Conservation (phyloP, 2,329 filamentous ascomycete genomes). For the Podosphaera leucotricha region DNA sequence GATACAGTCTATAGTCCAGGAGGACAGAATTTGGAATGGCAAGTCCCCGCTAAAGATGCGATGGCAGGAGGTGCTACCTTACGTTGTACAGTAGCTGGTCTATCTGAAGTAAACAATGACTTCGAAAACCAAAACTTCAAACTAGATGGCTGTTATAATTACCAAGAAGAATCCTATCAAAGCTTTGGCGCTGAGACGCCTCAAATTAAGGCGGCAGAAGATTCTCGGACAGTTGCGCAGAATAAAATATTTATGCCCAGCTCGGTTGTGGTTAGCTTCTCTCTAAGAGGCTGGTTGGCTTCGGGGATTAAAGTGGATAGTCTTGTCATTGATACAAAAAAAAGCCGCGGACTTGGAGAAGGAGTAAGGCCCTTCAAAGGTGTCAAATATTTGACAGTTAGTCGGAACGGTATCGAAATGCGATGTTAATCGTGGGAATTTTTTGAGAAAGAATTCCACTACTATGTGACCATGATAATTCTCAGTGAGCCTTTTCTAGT, state of each 20-base stretch:
- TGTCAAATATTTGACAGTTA: conserved; percentile 80
- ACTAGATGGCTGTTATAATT: conserved; percentile 20
- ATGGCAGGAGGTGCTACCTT: conserved; percentile 47
- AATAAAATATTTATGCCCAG: conserved; percentile 62
- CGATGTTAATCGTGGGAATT: conserved; percentile 21
- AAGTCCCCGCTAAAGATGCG: conserved; percentile 55
- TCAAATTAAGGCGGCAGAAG: conserved; percentile 18
- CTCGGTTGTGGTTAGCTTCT: conserved; percentile 50
- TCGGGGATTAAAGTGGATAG: conserved; percentile 45
- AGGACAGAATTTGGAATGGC: conserved; percentile 58
- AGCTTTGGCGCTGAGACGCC: conserved; percentile 7
- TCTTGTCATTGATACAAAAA: conserved; percentile 47
- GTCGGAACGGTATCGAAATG: conserved; percentile 39
- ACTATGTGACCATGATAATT: background rate
- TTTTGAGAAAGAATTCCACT: background rate
- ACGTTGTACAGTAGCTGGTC: conserved; percentile 56
- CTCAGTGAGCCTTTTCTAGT: background rate
- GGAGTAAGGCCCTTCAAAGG: conserved; percentile 90
- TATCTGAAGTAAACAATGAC: conserved; percentile 24
- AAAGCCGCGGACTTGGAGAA: conserved; percentile 65
- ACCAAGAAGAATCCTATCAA: conserved; percentile 32
- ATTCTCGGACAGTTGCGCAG: conserved; percentile 34
- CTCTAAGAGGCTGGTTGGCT: conserved; percentile 43
- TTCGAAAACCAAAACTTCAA: conserved; percentile 18
- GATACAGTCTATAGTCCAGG: conserved; percentile 62